These are phyloP conservation scores for Purpureocillium takamizusanense DNA, from an alignment of 2,329 filamentous ascomycete genomes.

Conservation along the genomic window DNA sequence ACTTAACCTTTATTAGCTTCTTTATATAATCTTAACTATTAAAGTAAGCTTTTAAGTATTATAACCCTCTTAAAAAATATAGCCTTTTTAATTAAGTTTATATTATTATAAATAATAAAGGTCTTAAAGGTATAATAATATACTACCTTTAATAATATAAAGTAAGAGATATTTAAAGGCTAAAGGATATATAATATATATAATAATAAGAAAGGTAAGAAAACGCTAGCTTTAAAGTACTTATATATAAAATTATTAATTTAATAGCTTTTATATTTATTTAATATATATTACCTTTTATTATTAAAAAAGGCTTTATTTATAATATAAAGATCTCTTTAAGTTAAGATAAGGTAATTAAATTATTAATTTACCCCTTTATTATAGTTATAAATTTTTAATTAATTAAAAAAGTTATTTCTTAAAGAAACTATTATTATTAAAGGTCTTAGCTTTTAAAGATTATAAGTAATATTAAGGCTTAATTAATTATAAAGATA, in stretches of 20 bases:
- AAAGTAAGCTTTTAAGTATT: no score
- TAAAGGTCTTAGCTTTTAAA: conserved; percentile 11
- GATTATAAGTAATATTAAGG: conserved; percentile 10
- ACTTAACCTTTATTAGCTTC: no score
- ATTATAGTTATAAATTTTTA: conserved; percentile 5
- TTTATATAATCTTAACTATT: no score
- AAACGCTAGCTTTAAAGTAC: conserved; percentile 10
- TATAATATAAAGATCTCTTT: no score
- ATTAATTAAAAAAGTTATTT: conserved; percentile 4
- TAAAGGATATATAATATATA: not conserved
- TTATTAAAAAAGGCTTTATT: no score
- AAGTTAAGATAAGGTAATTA: no score
- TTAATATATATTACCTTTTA: conserved; percentile 11
- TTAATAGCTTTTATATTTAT: conserved; percentile 9
- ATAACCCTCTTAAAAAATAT: no score
- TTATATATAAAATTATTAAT: conserved; percentile 11
- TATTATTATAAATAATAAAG: not conserved
- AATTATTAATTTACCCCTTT: no score
- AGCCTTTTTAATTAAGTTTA: not conserved
- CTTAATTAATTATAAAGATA: conserved; percentile 6
- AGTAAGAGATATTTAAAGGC: not conserved
- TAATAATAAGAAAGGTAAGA: conserved; percentile 8
- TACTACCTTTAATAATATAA: no score
- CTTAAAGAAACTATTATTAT: conserved; percentile 9
- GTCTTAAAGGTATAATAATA: no score